Conservation (phyloP, 495 filamentous ascomycete genomes). For the Astrocystis sublimbata region DNA sequence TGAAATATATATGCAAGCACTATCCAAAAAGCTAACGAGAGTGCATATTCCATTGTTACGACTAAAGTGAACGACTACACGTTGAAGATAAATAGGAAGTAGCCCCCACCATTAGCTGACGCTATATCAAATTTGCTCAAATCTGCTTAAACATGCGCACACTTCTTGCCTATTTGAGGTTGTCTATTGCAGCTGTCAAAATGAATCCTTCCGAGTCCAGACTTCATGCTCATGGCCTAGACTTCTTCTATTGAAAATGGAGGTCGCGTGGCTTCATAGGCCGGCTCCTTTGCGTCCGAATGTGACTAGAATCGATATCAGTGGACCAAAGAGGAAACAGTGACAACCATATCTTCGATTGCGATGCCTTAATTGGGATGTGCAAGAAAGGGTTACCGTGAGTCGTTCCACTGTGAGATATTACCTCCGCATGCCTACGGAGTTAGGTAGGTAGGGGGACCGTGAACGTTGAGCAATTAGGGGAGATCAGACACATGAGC, state of each 20-base stretch:
- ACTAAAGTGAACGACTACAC: background rate
- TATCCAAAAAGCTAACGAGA: background rate
- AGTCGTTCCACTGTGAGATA: background rate
- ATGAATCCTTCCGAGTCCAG: too few relatives aligned
- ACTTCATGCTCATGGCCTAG: background rate
- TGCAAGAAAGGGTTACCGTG: background rate
- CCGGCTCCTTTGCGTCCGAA: background rate
- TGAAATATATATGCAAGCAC: too few relatives aligned
- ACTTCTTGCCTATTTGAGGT: background rate
- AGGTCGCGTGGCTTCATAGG: background rate
- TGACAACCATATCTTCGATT: background rate
- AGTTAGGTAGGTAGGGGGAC: too few relatives aligned
- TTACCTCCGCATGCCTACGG: too few relatives aligned
- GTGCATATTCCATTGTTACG: background rate
- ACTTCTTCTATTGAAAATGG: background rate
- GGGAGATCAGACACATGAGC: too few relatives aligned
- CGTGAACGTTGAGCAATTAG: too few relatives aligned
- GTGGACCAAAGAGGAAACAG: too few relatives aligned
- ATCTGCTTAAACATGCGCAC: constrained; percentile 6
- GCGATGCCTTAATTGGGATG: background rate
- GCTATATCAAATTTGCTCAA: background rate
- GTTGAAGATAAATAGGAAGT: background rate
- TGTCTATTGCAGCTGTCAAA: background rate
- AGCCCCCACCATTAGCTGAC: background rate
- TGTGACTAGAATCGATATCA: background rate